These are phyloP conservation scores for Suillus alpinus DNA, from an alignment of 768 basidiomycete genomes.

Conservation along the genomic window DNA sequence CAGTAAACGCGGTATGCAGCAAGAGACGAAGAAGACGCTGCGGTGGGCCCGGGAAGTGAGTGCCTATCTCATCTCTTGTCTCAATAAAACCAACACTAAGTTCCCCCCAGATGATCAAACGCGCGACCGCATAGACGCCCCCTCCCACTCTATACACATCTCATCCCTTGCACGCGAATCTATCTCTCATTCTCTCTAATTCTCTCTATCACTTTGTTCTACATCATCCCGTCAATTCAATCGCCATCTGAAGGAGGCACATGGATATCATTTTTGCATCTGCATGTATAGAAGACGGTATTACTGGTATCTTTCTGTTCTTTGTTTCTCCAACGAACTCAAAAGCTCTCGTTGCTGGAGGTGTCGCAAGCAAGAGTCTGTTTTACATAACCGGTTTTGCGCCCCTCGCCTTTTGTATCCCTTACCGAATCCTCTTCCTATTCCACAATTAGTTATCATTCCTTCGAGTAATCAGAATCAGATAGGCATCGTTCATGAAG, in stretches of 20 bases:
- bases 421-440: constrained; percentile 4
- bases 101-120: constrained; percentile 68
- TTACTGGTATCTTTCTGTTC: constrained; percentile 3
- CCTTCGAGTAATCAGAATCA: constrained; percentile 9
- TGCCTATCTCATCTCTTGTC: neutral
- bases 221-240: constrained; percentile 24
- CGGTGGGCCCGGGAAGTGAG: constrained; percentile 92
- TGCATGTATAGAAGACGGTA: constrained; percentile 57
- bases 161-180: constrained; percentile 50
- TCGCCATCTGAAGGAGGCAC: constrained; percentile 76
- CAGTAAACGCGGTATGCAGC: constrained; percentile 66
- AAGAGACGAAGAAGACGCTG: constrained; percentile 83
- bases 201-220: constrained; percentile 11
- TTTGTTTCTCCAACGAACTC: constrained; percentile 2
- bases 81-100: neutral
- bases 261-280: constrained; percentile 43
- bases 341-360: neutral
- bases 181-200: constrained; percentile 23
- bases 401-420: constrained; percentile 4
- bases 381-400: neutral
- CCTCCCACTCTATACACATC: constrained; percentile 32
- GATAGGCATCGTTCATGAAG: neutral
- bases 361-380: neutral
- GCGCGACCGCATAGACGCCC: constrained; percentile 64
- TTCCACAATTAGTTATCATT: constrained; percentile 6